Evolutionary conservation across 305 asterid genomes (phyloP).

Genomic region (Andrographis paniculata): DNA sequence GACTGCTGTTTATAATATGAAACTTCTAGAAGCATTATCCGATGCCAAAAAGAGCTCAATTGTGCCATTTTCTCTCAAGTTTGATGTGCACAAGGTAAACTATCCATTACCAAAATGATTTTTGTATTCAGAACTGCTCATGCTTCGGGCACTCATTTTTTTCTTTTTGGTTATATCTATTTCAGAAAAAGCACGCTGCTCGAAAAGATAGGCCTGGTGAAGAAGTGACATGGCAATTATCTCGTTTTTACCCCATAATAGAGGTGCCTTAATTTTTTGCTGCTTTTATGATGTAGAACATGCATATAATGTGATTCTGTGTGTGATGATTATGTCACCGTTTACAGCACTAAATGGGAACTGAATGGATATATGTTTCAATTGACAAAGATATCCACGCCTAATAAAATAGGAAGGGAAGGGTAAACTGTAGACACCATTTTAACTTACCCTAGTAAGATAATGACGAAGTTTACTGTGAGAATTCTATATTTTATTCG

Average conservation of each 20-base stretch:
- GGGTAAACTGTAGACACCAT: no score
- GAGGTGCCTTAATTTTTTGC: conserved; percentile 46
- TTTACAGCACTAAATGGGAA: neutral
- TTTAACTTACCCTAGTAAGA: no score
- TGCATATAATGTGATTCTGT: conserved; percentile 8
- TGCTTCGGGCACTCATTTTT: conserved; percentile 9
- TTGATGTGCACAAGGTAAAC: conserved; percentile 87
- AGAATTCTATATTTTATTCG: no score
- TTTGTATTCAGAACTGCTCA: conserved; percentile 8
- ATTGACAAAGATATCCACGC: no score
- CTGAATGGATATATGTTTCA: neutral
- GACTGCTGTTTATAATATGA: conserved; percentile 94
- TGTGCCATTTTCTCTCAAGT: conserved; percentile 76
- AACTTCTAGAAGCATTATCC: conserved; percentile 72
- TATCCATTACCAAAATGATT: conserved; percentile 15
- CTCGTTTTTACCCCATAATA: conserved; percentile 93
- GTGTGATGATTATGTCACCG: neutral
- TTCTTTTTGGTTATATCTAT: conserved; percentile 17
- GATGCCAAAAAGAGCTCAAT: conserved; percentile 62
- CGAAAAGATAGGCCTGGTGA: conserved; percentile 89
- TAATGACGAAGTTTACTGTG: no score
- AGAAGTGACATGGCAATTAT: conserved; percentile 74
- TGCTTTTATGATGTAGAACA: conserved; percentile 11
- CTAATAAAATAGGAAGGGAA: no score
- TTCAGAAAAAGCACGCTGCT: conserved; percentile 80